Evolutionary conservation across 345 rosid species (phyloP).

Genomic region (Odontarrhena argentea): DNA sequence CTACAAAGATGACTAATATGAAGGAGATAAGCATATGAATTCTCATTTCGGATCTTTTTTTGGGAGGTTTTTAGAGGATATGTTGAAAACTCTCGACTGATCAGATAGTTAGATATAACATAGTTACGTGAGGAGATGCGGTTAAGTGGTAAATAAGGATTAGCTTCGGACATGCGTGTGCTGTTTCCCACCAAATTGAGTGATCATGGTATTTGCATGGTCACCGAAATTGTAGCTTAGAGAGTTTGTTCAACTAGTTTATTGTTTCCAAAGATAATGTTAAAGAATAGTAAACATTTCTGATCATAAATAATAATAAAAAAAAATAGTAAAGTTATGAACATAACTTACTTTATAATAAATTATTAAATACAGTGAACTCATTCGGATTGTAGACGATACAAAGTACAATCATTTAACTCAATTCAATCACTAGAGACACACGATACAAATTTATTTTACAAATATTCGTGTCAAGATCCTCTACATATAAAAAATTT

Average conservation of each 20-base stretch:
- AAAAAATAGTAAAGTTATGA: no score
- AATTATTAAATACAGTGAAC: no score
- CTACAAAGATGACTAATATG: conserved; percentile 9
- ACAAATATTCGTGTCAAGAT: no score
- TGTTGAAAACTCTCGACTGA: not conserved
- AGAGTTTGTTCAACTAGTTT: conserved; percentile 35
- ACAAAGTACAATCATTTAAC: no score
- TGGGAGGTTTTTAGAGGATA: not conserved
- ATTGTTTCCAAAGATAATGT: not conserved
- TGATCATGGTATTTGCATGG: conserved; percentile 39
- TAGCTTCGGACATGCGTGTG: conserved; percentile 38
- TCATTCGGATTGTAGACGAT: no score
- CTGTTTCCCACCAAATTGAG: conserved; percentile 38
- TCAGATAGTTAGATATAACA: conserved; percentile 27
- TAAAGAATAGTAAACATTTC: no score
- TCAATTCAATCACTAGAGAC: no score
- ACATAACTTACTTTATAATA: no score
- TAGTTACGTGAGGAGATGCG: conserved; percentile 16
- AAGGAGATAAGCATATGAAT: conserved; percentile 24
- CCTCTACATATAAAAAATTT: no score
- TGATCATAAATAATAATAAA: no score
- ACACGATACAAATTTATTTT: no score
- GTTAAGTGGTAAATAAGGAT: conserved; percentile 31
- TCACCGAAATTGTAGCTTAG: conserved; percentile 21
- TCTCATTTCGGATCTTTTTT: conserved; percentile 13